Base-by-base conservation (phyloP, 2,329 filamentous ascomycete species). In the Colletotrichum sp. region DNA sequence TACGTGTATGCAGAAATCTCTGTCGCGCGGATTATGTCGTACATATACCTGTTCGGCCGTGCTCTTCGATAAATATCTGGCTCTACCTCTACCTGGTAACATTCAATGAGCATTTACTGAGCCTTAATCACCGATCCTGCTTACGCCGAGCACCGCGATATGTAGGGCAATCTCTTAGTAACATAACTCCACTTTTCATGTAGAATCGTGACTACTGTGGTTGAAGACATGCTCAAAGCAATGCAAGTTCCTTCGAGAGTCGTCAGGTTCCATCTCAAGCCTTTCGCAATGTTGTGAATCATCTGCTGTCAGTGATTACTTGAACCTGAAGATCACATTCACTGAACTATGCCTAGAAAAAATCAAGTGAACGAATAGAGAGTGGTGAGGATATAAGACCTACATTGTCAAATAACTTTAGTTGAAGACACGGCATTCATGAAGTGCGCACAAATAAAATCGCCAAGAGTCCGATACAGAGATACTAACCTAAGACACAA, bases 401-500 rank as follows among this genome's bases (percentile, higher is more conserved):
- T 48, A 21, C 3, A 1, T 48, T 3, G 18, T 21, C 10, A 0
- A 13, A 0, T 1, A 21, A 48, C 43, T 21, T 13, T 0, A 4
- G 10, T 48, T 48, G 10, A 4, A 48, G n/a, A 48, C 18, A 48
- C 38, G 8, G 9, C 16, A 6, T n/a, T 43, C 5, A 43, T n/a
- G 38, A 43, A n/a, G 2, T 43, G 38, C 9, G 16, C 38, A n/a
- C 38, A 43, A 43, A 43, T 0, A 9, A 12, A n/a, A n/a, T 4
- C 38, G 8, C 18, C 38, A 12, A n/a, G 16, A 38, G 4, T 18
- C 36, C 36, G 36, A n/a, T 3, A 6, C 38, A 12, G 8, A n/a
- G 3, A 43, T 43, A 6, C 5, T 43, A 12, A n/a, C 8, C 38
- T 2, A 43, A 6, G 2, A 43, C 38, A 43, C 2, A 6, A 48